Evolutionary conservation across 148 eudicot species (phyloP), one percentile per base, ranked within the genome.

Genomic region (Hydrangea macrophylla): DNA sequence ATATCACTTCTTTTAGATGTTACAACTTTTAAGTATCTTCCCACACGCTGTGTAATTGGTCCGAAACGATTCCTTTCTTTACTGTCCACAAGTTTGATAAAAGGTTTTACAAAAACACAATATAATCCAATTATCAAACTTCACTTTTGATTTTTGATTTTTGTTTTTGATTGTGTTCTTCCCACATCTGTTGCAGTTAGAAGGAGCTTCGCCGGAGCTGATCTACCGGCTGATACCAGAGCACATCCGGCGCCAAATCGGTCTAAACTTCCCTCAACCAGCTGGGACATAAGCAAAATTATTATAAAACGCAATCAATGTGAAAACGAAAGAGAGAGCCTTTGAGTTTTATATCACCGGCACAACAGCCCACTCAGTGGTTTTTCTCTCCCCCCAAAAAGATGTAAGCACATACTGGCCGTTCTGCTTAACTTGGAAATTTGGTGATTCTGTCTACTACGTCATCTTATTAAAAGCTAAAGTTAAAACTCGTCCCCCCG

Each of bases 201-300:
- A 73, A 62, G 89, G 87, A 76, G 89, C 87, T 44, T 76, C 89
- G 13, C 88, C 89, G 2, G 91, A 88, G 64, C 65, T 90, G 78
- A 75, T 82, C 66, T 63, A 74, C 70, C 79, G 78, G 76, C 75
- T 90, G 56, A 84, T 90, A 68, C 96, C 96, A 15, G 96, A 88
- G 75, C 93, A 90, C 55, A 73, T 86, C 27, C 68, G 86, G 15
- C 74, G 88, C 59, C 93, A 90, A 76, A 73, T 55, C 35, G 79
- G 87, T 69, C 60, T 79, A 53, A 62, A 28, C 69, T 76, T 81
- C 67, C 67, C 74, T 7, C 81, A 78, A 71, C 85, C 86, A 18
- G 83, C 74, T 53, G 83, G 82, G 66, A 70, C 81, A 27, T 73
- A 53, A 72, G 30, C 25, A 13, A 26, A 48, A n/a, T 24, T 30